Base-by-base conservation (phyloP, 208 protist genomes). In the Leishmania aethiopica region DNA sequence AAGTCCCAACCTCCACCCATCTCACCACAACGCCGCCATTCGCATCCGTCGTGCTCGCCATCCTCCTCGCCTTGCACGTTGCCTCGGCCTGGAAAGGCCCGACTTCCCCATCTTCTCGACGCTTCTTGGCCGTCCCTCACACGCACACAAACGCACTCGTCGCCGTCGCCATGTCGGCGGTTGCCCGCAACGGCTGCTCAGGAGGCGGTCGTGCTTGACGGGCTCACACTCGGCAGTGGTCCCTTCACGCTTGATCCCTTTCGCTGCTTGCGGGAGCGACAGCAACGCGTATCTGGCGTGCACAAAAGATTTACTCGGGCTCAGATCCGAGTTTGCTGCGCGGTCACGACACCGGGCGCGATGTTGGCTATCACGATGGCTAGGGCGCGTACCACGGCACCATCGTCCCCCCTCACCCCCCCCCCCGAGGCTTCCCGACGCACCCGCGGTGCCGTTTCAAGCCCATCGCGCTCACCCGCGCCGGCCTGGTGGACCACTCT, bases 401-500 rank as follows among this genome's bases (percentile, higher is more conserved):
- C 84, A 62, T 62, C 57, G 25, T n/a, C 25, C 57, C 7, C 3
- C 42, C 42, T 4, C 42, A 0, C 42, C 42, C 6, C 42, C 42
- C 42, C 42, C 4, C 42, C 42, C 5, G 42, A 62, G 57, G 49
- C 57, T 32, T n/a, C 57, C 57, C 25, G 8, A 8, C 57, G 10
- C 57, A 5, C 57, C 57, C 57, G 22, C 57, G 10, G 25, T 32
- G 93, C 70, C 94, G 95, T 53, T 98, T 98, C 75, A 92, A 97
- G 81, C 98, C 97, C 25, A 89, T 99, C 49, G 97, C 96, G 6
- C 84, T 93, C 72, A 92, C 93, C 70, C 79, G 93, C 10, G 40
- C 91, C n/a, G 97, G 96, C 28, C 64, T 89, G 40, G 84, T 98
- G 32, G 85, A 96, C 71, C 97, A 99, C 88, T 74, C 80, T 40